Evolutionary conservation across 768 basidiomycete species (phyloP).

Genomic region (Dioszegia aurantiaca): DNA sequence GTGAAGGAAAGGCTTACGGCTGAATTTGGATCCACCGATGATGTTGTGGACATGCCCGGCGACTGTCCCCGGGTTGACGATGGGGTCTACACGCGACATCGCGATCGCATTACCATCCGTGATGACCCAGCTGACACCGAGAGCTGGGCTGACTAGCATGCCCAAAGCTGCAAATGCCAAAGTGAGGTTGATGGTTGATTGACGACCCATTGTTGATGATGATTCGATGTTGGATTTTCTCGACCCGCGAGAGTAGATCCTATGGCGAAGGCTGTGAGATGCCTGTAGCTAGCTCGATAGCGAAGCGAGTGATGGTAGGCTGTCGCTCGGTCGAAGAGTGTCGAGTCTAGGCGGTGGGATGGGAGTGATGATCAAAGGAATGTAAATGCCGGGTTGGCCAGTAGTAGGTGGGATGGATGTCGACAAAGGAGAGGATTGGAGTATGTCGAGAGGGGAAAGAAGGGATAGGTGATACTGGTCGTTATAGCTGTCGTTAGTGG

Average conservation of each 20-base stretch:
- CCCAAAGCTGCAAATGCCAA: constrained; percentile 3
- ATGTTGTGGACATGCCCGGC: constrained; percentile 47
- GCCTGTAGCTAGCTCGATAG: background rate
- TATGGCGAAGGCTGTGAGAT: background rate
- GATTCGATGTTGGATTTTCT: background rate
- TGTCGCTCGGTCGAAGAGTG: background rate
- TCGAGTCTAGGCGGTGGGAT: background rate
- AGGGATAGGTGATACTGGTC: background rate
- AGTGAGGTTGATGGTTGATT: background rate
- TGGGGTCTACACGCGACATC: constrained; percentile 48
- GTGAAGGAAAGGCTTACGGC: constrained; percentile 16
- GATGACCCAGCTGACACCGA: constrained; percentile 22
- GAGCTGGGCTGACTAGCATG: background rate
- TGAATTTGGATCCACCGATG: constrained; percentile 45
- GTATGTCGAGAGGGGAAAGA: background rate
- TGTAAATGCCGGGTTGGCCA: constrained; percentile 13
- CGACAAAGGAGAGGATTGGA: background rate
- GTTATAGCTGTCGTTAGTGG: constrained; percentile 1
- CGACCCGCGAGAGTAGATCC: constrained; percentile 11
- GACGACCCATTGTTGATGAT: constrained; percentile 4
- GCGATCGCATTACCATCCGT: constrained; percentile 23
- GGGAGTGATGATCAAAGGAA: constrained; percentile 1
- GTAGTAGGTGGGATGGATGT: constrained; percentile 2
- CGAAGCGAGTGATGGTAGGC: background rate
- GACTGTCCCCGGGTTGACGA: constrained; percentile 46